phyloP scores from a whole-genome alignment of 805 yeast genomes.

The Scheffersomyces ergatensis region DNA sequence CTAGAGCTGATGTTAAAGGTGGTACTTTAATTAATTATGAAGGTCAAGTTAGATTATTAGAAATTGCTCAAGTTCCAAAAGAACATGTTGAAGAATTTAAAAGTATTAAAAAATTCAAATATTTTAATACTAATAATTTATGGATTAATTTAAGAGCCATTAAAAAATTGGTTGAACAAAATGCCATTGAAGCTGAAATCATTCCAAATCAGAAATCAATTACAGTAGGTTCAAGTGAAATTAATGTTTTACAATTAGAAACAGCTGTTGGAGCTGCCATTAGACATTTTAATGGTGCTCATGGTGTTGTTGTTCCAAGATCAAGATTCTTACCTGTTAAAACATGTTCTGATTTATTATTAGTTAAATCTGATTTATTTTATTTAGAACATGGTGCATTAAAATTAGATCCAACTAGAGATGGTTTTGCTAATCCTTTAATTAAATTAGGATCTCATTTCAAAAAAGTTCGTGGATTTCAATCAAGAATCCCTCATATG shows the following conservation, averaged over 20 bases:
- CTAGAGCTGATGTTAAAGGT: constrained; percentile 99
- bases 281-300: constrained; percentile 91
- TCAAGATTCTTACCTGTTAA: constrained; percentile 97
- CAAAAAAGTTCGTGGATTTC: constrained; percentile 92
- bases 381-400: constrained; percentile 88
- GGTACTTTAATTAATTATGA: constrained; percentile 97
- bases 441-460: constrained; percentile 95
- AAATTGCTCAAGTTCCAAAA: constrained; percentile 97
- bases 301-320: constrained; percentile 98
- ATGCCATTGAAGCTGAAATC: constrained; percentile 84
- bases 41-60: constrained; percentile 90
- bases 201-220: constrained; percentile 92
- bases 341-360: constrained; percentile 90
- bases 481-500: constrained; percentile 86
- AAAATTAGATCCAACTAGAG: constrained; percentile 78
- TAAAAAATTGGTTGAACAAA: constrained; percentile 83
- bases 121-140: constrained; percentile 96
- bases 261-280: constrained; percentile 99
- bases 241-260: constrained; percentile 90
- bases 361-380: constrained; percentile 94
- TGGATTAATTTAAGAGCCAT: constrained; percentile 96
- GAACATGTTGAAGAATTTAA: constrained; percentile 98
- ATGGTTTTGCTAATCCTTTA: constrained; percentile 88
- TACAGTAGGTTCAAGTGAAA: constrained; percentile 70
- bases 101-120: constrained; percentile 95